Evolutionary conservation across 495 filamentous ascomycete species (phyloP), one percentile per base, ranked within the genome.

Genomic region (Entonaema liquescens): DNA sequence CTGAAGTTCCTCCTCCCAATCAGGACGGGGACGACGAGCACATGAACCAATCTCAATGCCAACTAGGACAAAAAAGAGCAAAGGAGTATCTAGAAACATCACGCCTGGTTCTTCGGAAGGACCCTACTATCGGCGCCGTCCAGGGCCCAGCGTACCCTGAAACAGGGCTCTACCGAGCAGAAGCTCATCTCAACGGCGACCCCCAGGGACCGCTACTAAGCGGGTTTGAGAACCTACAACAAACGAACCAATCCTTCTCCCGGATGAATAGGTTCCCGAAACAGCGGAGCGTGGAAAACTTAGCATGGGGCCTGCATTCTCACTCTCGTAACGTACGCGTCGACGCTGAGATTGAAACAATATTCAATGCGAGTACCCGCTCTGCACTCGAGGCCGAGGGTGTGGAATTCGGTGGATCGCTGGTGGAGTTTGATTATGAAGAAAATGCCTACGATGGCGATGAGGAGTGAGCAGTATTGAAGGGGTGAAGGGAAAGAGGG

Each of bases 121-220:
- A 84, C 49, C 79, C 69, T 1, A 79, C 74, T 0, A 71, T 84
- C 19, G 85, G 84, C 19, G 81, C 73, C 4, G 73, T 86, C 2
- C 80, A 88, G 47, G 85, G 85, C 0, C 78, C 78, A 0, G 76
- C 77, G 11, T 88, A 87, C 52, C 42, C 68, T 0, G 74, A 78
- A 11, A 81, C 79, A 0, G 71, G 73, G 7, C 71, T 83, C 2
- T 83, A 76, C 57, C 55, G 78, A 3, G 33, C 31, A n/a, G 79
- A 85, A 47, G 76, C 77, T 0, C 85, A 87, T 49, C 36, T 80
- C 0, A 58, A 80, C 5, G 68, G 71, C 4, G 77, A 85, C 47
- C 64, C 71, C 0, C 36, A 31, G 21, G 68, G 65, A 26, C 81
- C 80, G 17, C 72, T 87, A 8, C 68, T 80, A 17, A 74, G 70